A percentile compares a stretch with the other conserved stretches of the same genome.
Conservation (phyloP, 1,284 basidiomycete genomes). For the Austroboletus novae-zelandiae region DNA sequence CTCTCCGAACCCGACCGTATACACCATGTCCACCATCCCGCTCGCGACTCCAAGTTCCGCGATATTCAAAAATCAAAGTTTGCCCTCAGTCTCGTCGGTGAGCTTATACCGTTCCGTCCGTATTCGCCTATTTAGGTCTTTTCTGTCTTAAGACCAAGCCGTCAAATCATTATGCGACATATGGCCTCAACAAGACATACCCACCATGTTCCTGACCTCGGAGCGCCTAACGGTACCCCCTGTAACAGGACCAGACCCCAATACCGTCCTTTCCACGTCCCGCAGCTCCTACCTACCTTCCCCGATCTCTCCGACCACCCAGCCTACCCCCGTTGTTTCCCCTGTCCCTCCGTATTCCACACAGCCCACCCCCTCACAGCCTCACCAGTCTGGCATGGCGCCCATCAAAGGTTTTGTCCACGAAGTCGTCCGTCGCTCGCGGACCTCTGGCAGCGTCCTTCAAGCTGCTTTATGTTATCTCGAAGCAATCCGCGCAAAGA, state of each 20-base stretch:
- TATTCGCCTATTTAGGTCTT: slow-evolving; percentile 16
- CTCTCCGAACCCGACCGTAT: slow-evolving; percentile 39
- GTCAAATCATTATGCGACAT: slow-evolving; percentile 71
- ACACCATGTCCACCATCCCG: slow-evolving; percentile 29
- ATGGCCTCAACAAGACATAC: slow-evolving; percentile 73
- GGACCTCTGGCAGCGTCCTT: slow-evolving; percentile 70
- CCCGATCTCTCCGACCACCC: slow-evolving; percentile 40
- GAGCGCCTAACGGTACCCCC: slow-evolving; percentile 31
- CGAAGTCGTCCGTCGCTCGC: slow-evolving; percentile 72
- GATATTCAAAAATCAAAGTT: slow-evolving; percentile 61
- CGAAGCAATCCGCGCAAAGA: slow-evolving; percentile 65
- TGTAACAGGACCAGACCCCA: slow-evolving; percentile 17
- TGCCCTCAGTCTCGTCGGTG: slow-evolving; percentile 65
- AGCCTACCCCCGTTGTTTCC: slow-evolving; percentile 34
- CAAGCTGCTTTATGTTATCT: slow-evolving; percentile 79
- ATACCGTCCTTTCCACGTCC: slow-evolving; percentile 16
- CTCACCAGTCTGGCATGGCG: slow-evolving; percentile 38
- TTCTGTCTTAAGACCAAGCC: slow-evolving; percentile 59
- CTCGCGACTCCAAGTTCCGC: slow-evolving; percentile 39
- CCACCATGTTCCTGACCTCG: slow-evolving; percentile 53
- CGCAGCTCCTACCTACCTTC: slow-evolving; percentile 51
- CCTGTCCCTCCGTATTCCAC: slow-evolving; percentile 20
- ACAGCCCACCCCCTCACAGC: slow-evolving; percentile 18
- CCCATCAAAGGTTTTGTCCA: slow-evolving; percentile 73
- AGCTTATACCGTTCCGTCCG: slow-evolving; percentile 31